Base-by-base conservation (phyloP, 192 early-diverging fungal genomes). In the Coemansia sp. region DNA sequence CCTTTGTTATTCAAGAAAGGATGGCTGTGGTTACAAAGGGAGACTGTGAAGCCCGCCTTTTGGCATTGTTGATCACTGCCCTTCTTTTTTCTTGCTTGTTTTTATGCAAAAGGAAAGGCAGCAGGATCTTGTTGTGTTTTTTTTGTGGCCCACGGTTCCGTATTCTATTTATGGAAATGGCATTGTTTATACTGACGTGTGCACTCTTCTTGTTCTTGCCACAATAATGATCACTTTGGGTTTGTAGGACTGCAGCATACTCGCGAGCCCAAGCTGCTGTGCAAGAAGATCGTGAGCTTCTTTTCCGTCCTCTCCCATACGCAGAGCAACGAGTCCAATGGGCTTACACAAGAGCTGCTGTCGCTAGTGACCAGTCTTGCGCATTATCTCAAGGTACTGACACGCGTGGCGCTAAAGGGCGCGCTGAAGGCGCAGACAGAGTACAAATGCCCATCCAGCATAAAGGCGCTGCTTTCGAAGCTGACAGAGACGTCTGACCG, bases 221-320 rank as follows among this genome's bases (percentile, higher is more conserved):
- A 13, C 42, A 3, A 16, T 32, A 41, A 19, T 8, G 56, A 21
- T 8, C 48, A 8, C 43, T 45, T 45, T 45, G 8, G 8, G 8
- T 45, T 5, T 45, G 67, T 67, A 80, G 80, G 73, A 73, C 80
- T 92, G 52, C 89, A 91, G 65, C 86, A 93, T 69, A 91, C 88
- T 40, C 81, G 92, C 36, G 96, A 98, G 79, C 95, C 97, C 11
- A 98, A 95, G 85, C 89, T 97, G 84, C 85, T 99, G 58, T 94
- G 94, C 69, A 96, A 95, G 76, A 93, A 92, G 73, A 94, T 97
- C 64, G 91, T 97, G 59, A 91, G 90, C 68, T 98, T 98, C 74
- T 98, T 99, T 78, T 92, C 95, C 7, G 67, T 97, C 21, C 83
- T 99, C 41, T 91, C 90, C 5, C 87, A 91, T 68, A 89, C 90